Evolutionary conservation across 805 yeast genomes (phyloP), one percentile per base, ranked within the genome.

Genomic region (Sugiyamaella floridensis): DNA sequence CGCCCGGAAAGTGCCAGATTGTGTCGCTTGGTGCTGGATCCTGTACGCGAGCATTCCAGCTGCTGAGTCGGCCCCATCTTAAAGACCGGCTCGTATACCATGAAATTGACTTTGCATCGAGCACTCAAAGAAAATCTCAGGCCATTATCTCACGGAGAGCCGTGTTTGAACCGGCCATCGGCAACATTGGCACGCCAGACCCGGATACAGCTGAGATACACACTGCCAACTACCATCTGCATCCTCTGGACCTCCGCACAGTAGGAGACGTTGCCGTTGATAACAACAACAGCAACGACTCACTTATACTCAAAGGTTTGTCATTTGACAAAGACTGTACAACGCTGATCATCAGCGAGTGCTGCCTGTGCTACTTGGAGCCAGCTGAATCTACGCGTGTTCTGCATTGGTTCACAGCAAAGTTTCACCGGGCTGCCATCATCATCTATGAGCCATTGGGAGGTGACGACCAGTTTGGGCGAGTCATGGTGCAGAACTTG

Each of bases 11-110:
- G 9, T 32, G 37, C 37, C 75, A 85, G 62, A 75, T 86, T 14
- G 68, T 86, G 1, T 83, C 89, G 0, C 63, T 86, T n/a, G 95
- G 95, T 0, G 83, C 90, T 1, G 95, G 95, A 4, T 83, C 87
- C 14, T 95, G 86, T 60, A 84, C 93, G 0, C 64, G 92, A 50
- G 75, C 78, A 14, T 85, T 86, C 63, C 65, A 72, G 9, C 55
- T 81, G 14, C 64, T 85, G 42, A 62, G 20, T 1, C 45, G 65
- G 4, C 49, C 68, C 46, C 40, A 58, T 10, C 26, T 11, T 9
- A 44, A 22, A 6, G 37, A 61, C 20, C 43, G 51, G 18, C 54
- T 83, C 34, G 61, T 59, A 1, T 81, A 81, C 59, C 72, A 76
- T 55, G 95, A 86, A 62, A 62, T 83, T 19, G 95, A 86, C 65